phyloP scores from a whole-genome alignment of 345 rosid genomes.

The Populus ilicifolia region DNA sequence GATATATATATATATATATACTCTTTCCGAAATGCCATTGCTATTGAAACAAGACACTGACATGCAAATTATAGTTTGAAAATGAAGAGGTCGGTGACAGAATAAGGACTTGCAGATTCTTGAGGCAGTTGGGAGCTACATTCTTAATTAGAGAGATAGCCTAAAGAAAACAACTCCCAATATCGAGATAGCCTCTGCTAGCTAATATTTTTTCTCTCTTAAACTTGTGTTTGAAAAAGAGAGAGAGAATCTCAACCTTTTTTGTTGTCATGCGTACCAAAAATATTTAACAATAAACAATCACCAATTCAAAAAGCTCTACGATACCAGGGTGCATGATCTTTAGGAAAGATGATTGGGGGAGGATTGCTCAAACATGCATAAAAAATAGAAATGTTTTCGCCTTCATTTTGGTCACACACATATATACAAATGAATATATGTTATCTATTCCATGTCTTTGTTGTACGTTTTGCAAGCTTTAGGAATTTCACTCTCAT shows the following conservation, averaged over 20 bases:
- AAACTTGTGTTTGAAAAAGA: background rate
- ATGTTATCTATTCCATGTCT: background rate
- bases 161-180: background rate
- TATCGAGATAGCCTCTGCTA: background rate
- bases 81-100: constrained; percentile 13
- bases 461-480: background rate
- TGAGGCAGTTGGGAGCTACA: constrained; percentile 8
- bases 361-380: too few species aligned
- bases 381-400: too few species aligned
- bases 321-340: background rate
- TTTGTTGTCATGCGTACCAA: background rate
- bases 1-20: too few species aligned
- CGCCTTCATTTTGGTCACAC: too few species aligned
- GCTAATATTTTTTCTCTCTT: background rate
- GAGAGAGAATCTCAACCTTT: background rate
- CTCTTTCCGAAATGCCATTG: too few species aligned
- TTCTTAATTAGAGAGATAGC: background rate
- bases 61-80: background rate
- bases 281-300: background rate
- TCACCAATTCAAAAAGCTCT: too few species aligned
- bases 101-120: constrained; percentile 13
- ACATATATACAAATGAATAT: too few species aligned
- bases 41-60: too few species aligned
- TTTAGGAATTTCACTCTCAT: background rate
- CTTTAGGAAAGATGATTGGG: too few species aligned